Evolutionary conservation across 1,284 basidiomycete genomes (phyloP).

Genomic region (Naganishia sp.): DNA sequence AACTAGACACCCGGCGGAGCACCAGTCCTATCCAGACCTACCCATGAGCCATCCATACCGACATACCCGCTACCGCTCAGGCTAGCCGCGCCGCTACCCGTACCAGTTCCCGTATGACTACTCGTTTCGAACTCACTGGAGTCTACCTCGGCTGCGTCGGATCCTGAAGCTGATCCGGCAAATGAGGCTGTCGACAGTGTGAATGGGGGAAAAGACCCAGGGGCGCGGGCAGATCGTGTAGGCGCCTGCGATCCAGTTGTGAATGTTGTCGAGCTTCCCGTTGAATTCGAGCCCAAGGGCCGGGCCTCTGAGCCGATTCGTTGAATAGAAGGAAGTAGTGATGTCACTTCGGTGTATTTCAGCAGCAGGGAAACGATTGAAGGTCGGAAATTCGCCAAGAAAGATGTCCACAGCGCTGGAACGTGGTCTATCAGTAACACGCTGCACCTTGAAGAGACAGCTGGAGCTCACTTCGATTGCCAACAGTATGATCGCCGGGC

Average conservation of each 20-base stretch:
- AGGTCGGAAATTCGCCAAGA: neutral
- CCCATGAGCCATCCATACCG: constrained; percentile 21
- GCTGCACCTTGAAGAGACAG: too few relatives aligned
- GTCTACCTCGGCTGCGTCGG: constrained; percentile 17
- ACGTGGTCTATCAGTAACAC: neutral
- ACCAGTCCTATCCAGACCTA: constrained; percentile 11
- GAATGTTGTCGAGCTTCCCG: constrained; percentile 16
- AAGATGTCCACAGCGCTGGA: constrained; percentile 7
- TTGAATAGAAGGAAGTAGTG: constrained; percentile 1
- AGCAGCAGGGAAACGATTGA: constrained; percentile 8
- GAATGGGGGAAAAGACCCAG: constrained; percentile 3
- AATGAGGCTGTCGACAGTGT: constrained; percentile 13
- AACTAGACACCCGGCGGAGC: constrained; percentile 5
- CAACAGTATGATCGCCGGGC: constrained; percentile 5
- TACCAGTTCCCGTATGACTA: constrained; percentile 15
- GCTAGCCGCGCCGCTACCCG: constrained; percentile 13
- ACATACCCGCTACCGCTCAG: constrained; percentile 21
- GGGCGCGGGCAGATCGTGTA: neutral
- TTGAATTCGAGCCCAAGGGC: neutral
- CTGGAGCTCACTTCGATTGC: constrained; percentile 1
- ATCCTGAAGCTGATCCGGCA: constrained; percentile 16
- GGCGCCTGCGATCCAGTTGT: neutral
- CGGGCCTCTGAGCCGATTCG: neutral
- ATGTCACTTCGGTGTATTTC: constrained; percentile 15
- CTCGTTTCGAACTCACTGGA: constrained; percentile 25